These are phyloP conservation scores for Apiotrichum porosum DNA, from an alignment of 1,284 basidiomycete genomes.

Conservation along the genomic window DNA sequence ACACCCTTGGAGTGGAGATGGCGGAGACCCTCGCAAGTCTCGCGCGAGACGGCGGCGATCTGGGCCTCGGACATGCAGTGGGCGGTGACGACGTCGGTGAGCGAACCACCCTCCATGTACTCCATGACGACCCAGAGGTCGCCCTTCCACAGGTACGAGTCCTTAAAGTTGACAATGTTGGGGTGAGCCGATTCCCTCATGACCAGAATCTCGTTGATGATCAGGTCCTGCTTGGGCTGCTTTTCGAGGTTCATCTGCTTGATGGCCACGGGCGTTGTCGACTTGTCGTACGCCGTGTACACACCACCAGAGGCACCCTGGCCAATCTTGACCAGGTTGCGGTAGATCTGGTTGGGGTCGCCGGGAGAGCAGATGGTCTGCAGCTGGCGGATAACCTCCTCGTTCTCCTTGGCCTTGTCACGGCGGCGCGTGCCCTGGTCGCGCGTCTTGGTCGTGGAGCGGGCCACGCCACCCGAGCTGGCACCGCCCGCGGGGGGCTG, in stretches of 20 bases:
- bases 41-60: constrained; percentile 87
- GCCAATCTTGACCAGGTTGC: constrained; percentile 92
- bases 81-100: constrained; percentile 95
- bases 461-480: constrained; percentile 1
- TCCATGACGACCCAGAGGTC: constrained; percentile 99
- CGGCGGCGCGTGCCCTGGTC: constrained; percentile 60
- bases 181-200: constrained; percentile 94
- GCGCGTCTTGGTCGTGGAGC: constrained; percentile 20
- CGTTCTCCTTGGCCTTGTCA: constrained; percentile 81
- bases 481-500: constrained; percentile 8
- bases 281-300: constrained; percentile 95
- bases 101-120: constrained; percentile 89
- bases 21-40: constrained; percentile 83
- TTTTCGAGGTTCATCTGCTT: constrained; percentile 99
- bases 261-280: constrained; percentile 91
- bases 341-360: constrained; percentile 89
- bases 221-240: constrained; percentile 98
- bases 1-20: constrained; percentile 92
- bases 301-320: constrained; percentile 98
- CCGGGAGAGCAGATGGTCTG: constrained; percentile 95
- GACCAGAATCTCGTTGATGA: constrained; percentile 99
- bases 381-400: constrained; percentile 84
- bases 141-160: constrained; percentile 95
- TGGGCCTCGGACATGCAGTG: constrained; percentile 91
- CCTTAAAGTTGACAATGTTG: constrained; percentile 99